Conservation (phyloP, 2,329 filamentous ascomycete species). For the Epichloe uncinata region DNA sequence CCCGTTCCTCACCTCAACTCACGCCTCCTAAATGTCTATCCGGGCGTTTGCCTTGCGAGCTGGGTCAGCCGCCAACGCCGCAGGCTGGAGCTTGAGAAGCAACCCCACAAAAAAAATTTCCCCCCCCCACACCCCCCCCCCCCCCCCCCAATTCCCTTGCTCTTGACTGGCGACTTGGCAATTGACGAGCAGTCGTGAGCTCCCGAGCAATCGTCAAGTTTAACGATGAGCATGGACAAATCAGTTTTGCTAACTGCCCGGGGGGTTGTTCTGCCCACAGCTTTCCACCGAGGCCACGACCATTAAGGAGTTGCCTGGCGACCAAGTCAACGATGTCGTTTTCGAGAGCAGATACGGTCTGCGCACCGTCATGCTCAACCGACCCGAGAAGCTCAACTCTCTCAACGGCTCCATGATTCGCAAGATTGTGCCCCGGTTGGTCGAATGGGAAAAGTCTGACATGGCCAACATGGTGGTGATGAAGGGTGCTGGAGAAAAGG, state of each 20-base stretch:
- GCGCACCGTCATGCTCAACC: constrained; percentile 86
- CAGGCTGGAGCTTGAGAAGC: constrained; percentile 28
- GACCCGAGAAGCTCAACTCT: constrained; percentile 82
- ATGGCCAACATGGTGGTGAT: constrained; percentile 87
- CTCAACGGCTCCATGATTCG: constrained; percentile 89
- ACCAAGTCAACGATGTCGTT: constrained; percentile 81
- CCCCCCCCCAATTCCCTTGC: constrained; percentile 8
- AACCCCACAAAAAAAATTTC: too few species aligned
- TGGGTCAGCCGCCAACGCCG: constrained; percentile 34
- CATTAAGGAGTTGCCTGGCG: constrained; percentile 46
- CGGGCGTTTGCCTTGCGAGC: constrained; percentile 39
- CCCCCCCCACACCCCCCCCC: too few species aligned
- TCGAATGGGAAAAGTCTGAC: constrained; percentile 92
- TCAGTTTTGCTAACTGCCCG: background rate
- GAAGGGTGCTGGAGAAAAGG: constrained; percentile 73
- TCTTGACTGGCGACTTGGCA: too few species aligned
- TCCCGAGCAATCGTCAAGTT: too few species aligned
- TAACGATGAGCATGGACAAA: background rate
- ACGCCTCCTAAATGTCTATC: constrained; percentile 40
- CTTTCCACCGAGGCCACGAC: constrained; percentile 21
- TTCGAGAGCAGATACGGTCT: constrained; percentile 84
- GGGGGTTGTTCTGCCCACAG: constrained; percentile 10
- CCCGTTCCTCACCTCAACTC: constrained; percentile 7
- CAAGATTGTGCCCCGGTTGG: constrained; percentile 79
- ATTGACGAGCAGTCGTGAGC: too few species aligned